These are phyloP conservation scores for Colletotrichum sp. DNA, from an alignment of 2,329 filamentous ascomycete genomes.

Conservation along the genomic window DNA sequence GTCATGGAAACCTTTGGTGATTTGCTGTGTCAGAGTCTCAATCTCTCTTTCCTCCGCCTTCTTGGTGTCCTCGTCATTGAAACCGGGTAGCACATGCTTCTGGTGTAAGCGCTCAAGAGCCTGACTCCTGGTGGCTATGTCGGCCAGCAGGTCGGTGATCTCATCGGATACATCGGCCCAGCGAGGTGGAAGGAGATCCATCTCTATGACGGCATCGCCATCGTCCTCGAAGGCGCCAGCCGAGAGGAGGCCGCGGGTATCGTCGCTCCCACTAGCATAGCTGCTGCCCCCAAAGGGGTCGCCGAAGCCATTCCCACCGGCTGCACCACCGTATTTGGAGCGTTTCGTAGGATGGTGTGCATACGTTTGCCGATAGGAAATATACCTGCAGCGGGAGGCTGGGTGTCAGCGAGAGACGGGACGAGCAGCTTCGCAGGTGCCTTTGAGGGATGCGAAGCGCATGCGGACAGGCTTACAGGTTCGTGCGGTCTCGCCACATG, in stretches of 20 bases:
- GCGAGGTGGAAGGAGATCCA: conserved; percentile 92
- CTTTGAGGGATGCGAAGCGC: conserved; percentile 9
- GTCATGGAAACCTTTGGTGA: conserved; percentile 86
- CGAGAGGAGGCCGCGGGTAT: conserved; percentile 82
- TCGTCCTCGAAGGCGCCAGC: conserved; percentile 80
- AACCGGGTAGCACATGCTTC: conserved; percentile 95
- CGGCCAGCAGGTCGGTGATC: conserved; percentile 80
- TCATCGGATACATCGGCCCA: conserved; percentile 97
- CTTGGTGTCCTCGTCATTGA: conserved; percentile 93
- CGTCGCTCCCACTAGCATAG: conserved; percentile 48
- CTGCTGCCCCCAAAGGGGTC: conserved; percentile 56
- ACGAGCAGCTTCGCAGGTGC: background rate
- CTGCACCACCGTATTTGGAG: conserved; percentile 65
- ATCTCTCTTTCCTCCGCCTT: conserved; percentile 88
- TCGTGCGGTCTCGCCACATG: conserved; percentile 99
- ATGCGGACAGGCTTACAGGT: conserved; percentile 70
- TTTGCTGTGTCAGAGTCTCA: conserved; percentile 86
- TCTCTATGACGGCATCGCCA: conserved; percentile 95
- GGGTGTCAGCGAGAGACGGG: conserved; percentile 30
- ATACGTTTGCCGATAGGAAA: conserved; percentile 99
- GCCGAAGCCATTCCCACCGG: conserved; percentile 63
- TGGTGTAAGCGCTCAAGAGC: conserved; percentile 92
- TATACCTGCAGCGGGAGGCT: conserved; percentile 69
- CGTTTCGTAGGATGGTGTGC: conserved; percentile 92
- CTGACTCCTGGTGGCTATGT: conserved; percentile 83